These are phyloP conservation scores for Arthrinium phaeospermum DNA, from an alignment of 2,329 filamentous ascomycete species.

Conservation along the genomic window DNA sequence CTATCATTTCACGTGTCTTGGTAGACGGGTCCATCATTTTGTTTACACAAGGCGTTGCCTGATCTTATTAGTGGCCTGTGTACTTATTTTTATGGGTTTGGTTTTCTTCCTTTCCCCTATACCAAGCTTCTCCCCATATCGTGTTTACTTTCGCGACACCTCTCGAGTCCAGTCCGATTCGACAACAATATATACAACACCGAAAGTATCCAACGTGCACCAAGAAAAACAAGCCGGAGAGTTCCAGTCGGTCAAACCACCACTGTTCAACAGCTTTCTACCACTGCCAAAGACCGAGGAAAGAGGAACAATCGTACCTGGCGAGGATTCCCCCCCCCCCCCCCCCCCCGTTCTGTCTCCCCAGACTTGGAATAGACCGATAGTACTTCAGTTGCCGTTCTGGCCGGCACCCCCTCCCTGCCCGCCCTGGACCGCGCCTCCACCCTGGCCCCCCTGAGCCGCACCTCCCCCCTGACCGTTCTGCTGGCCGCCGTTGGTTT, in stretches of 20 bases:
- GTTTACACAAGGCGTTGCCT: background rate
- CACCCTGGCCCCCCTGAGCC: background rate
- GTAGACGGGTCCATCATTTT: background rate
- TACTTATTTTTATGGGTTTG: background rate
- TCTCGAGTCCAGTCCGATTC: too few species aligned
- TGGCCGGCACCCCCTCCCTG: too few species aligned
- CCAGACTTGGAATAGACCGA: background rate
- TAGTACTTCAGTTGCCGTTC: background rate
- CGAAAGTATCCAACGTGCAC: too few species aligned
- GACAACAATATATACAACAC: too few species aligned
- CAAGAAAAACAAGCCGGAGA: background rate
- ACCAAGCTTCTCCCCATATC: too few species aligned
- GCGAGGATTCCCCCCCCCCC: too few species aligned
- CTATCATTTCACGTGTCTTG: background rate
- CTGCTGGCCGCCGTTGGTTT: background rate
- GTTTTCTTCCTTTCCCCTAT: background rate
- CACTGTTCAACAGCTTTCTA: background rate
- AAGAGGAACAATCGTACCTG: background rate
- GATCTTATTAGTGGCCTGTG: background rate
- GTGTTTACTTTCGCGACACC: too few species aligned
- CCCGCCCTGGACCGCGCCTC: background rate
- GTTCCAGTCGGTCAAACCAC: background rate
- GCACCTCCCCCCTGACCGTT: background rate
- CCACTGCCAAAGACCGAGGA: background rate
- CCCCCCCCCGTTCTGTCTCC: background rate